These are phyloP conservation scores for Isatis lusitanica DNA, from an alignment of 441 rosid genomes.

Conservation along the genomic window DNA sequence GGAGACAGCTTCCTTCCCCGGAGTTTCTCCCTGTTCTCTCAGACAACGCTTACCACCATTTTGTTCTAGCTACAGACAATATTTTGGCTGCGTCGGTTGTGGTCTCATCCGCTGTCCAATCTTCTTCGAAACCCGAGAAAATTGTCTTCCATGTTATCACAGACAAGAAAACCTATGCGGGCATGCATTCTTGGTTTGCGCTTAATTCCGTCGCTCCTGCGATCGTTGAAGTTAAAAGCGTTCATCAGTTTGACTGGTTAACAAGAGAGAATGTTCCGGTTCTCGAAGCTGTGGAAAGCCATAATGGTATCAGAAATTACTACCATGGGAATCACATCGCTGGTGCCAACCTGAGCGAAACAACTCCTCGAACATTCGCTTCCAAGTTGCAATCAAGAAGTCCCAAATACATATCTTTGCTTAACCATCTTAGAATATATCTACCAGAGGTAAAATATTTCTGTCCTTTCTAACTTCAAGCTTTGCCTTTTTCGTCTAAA, in stretches of 20 bases:
- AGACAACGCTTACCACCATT: constrained; percentile 83
- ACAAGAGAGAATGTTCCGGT: constrained; percentile 97
- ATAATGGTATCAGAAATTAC: constrained; percentile 66
- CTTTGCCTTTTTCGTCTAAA: not conserved
- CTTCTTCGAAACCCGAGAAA: constrained; percentile 76
- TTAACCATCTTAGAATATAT: constrained; percentile 94
- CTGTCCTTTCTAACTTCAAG: not conserved
- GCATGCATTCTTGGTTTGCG: constrained; percentile 98
- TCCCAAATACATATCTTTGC: constrained; percentile 93
- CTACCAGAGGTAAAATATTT: constrained; percentile 73
- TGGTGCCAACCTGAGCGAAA: constrained; percentile 71
- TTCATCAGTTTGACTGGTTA: constrained; percentile 96
- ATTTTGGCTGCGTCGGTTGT: constrained; percentile 96
- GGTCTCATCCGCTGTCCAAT: constrained; percentile 76
- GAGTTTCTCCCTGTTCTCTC: constrained; percentile 89
- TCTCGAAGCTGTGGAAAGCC: constrained; percentile 90
- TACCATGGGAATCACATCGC: constrained; percentile 93
- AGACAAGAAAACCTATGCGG: constrained; percentile 97
- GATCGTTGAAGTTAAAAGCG: constrained; percentile 84
- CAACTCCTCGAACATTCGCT: constrained; percentile 79
- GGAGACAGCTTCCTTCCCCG: constrained; percentile 90
- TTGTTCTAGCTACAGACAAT: constrained; percentile 80
- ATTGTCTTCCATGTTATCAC: constrained; percentile 92
- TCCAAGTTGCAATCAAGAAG: constrained; percentile 92
- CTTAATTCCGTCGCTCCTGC: constrained; percentile 79